Percentiles rank a stretch among this genome's conserved stretches.
These are phyloP conservation scores for Musa itinerans DNA, from an alignment of 176 grass and related monocot genomes.

Conservation along the genomic window DNA sequence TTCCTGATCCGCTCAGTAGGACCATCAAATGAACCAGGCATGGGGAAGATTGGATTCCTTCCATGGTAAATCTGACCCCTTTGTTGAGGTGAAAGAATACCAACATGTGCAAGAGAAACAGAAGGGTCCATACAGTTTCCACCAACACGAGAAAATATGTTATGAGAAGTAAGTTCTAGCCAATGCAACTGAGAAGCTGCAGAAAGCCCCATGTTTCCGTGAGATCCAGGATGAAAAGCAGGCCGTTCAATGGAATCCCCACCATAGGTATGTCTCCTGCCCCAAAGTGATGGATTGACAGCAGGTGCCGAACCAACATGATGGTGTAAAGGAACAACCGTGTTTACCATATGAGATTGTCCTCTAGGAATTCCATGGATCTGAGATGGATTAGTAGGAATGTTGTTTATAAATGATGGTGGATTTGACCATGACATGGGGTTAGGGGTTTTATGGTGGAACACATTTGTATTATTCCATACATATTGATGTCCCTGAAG, in stretches of 20 bases:
- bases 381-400: conserved; percentile 30
- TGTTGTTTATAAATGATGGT: conserved; percentile 11
- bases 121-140: conserved; percentile 41
- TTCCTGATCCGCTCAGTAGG: conserved; percentile 61
- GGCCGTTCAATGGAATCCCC: conserved; percentile 21
- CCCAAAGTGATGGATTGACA: conserved; percentile 26
- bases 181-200: conserved; percentile 46
- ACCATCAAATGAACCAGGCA: conserved; percentile 49
- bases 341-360: conserved; percentile 37
- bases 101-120: conserved; percentile 31
- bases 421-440: conserved; percentile 47
- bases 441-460: conserved; percentile 35
- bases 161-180: conserved; percentile 28
- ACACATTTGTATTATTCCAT: conserved; percentile 44
- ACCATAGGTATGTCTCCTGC: conserved; percentile 21
- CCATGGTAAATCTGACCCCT: conserved; percentile 30
- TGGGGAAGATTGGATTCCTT: conserved; percentile 35
- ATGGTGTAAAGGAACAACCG: conserved; percentile 39
- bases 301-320: conserved; percentile 53
- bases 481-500: conserved; percentile 35
- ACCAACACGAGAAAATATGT: conserved; percentile 33
- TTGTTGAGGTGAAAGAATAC: conserved; percentile 46
- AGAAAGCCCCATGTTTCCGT: conserved; percentile 36
- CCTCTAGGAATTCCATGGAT: conserved; percentile 36
- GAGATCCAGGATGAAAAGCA: conserved; percentile 46